These are phyloP conservation scores for Corchorus capsularis DNA, from an alignment of 345 rosid genomes.

Conservation along the genomic window DNA sequence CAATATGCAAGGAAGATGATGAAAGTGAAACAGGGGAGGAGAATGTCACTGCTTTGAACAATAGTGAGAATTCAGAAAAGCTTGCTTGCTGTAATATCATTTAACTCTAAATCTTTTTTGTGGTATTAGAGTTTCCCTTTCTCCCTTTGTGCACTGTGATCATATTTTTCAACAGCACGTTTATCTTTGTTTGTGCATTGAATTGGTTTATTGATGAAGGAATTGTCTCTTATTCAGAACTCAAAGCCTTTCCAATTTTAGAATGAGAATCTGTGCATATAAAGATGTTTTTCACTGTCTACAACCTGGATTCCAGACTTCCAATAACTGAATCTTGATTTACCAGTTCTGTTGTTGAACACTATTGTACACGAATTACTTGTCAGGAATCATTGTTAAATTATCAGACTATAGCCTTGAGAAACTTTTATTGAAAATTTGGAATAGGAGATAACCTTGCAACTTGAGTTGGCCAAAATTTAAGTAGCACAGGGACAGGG, in stretches of 20 bases:
- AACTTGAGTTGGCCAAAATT: too few species aligned
- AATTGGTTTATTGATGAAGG: neutral
- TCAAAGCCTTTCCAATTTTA: neutral
- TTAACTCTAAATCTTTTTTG: too few species aligned
- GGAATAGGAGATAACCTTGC: too few species aligned
- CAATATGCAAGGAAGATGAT: slow-evolving; percentile 14
- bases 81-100: too few species aligned
- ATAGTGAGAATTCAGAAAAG: neutral
- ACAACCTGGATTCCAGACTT: neutral
- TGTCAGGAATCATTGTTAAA: too few species aligned
- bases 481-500: too few species aligned
- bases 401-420: too few species aligned
- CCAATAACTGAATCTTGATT: neutral
- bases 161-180: neutral
- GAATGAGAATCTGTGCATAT: neutral
- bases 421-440: too few species aligned
- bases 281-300: neutral
- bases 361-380: too few species aligned
- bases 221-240: neutral
- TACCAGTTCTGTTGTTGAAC: too few species aligned
- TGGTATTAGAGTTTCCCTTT: neutral
- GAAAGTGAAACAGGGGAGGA: neutral
- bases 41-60: neutral
- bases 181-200: neutral
- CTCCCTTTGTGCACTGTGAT: neutral